Base-by-base conservation (phyloP, 1,284 basidiomycete genomes). In the Irpex sp. region DNA sequence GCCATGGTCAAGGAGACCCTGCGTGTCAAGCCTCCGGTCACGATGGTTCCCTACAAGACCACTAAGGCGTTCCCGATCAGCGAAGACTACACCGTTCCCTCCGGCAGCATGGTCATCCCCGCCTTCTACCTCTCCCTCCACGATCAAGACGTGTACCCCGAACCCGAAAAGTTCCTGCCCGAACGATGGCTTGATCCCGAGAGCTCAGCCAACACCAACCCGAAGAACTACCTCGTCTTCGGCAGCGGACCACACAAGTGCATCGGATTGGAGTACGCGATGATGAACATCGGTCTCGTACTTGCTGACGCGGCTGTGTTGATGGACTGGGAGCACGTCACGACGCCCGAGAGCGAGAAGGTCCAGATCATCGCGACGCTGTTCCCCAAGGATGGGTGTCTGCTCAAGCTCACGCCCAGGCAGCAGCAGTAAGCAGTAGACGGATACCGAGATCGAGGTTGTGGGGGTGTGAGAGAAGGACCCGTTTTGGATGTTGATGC, bases 81-180 rank as follows among this genome's bases (percentile, higher is more conserved):
- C 58, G 79, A 87, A 19, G 86, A 92, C 72, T 99, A 99, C 82
- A 97, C 92, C 15, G 96, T 95, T 0, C 97, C 97, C 47, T 87
- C 86, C 62, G 88, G 88, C 68, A 90, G 90, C 73, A 98, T 99
- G 94, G 85, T 98, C 71, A 98, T 99, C 69, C 97, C 97, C 1
- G 94, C 93, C n/a, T 93, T 98, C 79, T 99, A 92, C 79, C 92
- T 91, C 73, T 94, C 95, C 8, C 81, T 98, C 55, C 96, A 98
- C 76, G 97, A 99, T 76, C 85, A 92, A 17, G 81, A 82, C 54
- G 87, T 95, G 61, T 99, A 93, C 81, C 93, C 94, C 39, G 84
- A 95, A 61, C 95, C 97, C 3, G 93, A 96, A 47, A 75, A 79
- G 64, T 90, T 98, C 76, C 69, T 81, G 35, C 97, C 97, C 6